These are phyloP conservation scores for Anastatica hierochuntica DNA, from an alignment of 345 rosid species.

Conservation along the genomic window DNA sequence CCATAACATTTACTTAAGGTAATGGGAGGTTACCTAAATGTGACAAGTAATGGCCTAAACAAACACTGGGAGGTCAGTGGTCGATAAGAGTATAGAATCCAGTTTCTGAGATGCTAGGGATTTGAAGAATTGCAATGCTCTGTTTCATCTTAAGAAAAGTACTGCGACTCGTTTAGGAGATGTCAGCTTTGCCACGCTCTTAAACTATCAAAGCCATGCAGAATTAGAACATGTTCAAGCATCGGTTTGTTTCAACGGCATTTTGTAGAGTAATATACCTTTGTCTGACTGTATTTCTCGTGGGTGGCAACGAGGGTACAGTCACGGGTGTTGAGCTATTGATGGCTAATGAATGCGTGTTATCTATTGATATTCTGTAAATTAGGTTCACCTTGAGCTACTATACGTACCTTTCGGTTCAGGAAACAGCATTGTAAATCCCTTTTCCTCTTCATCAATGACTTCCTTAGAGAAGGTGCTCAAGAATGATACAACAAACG, in stretches of 20 bases:
- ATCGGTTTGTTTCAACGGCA: background rate
- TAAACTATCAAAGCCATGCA: conserved; percentile 47
- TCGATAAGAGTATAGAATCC: conserved; percentile 2
- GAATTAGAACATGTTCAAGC: conserved; percentile 1
- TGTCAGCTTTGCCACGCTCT: conserved; percentile 54
- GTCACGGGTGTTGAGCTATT: no score
- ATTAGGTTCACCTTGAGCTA: conserved; percentile 93
- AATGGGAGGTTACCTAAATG: no score
- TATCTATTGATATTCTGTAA: no score
- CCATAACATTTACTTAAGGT: background rate
- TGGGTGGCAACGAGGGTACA: conserved; percentile 63
- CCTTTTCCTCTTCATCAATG: conserved; percentile 48
- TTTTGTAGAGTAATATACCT: conserved; percentile 39
- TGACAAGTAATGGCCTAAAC: no score
- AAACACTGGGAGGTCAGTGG: background rate
- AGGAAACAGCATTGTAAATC: conserved; percentile 52
- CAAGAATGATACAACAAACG: conserved; percentile 44
- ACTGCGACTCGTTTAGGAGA: conserved; percentile 44
- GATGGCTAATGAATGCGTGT: no score
- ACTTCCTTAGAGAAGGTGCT: conserved; percentile 88
- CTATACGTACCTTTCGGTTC: conserved; percentile 71
- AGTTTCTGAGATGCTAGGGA: conserved; percentile 7
- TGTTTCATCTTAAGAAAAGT: conserved; percentile 44
- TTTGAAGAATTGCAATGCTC: background rate
- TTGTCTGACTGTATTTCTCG: conserved; percentile 60